phyloP scores from a whole-genome alignment of 2,329 filamentous ascomycete genomes.

The Cyphellophora europaea region DNA sequence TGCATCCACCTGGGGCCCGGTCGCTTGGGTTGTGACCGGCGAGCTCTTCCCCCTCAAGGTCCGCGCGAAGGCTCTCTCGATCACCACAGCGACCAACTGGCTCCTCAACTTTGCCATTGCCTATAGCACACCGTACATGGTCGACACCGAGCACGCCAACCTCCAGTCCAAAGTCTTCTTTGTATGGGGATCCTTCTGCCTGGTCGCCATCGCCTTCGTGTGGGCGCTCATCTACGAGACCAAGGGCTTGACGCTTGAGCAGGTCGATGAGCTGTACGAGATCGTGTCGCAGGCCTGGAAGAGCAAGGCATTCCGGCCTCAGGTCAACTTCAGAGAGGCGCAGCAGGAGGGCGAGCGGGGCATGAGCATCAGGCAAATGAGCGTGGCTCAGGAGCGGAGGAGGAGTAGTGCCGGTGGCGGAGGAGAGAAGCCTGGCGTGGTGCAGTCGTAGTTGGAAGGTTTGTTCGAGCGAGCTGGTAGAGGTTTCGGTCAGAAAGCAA shows the following conservation, averaged over 20 bases:
- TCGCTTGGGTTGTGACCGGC: constrained; percentile 35
- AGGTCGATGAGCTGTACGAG: constrained; percentile 49
- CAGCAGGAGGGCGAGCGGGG: constrained; percentile 1
- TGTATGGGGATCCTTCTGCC: constrained; percentile 55
- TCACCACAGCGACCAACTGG: constrained; percentile 28
- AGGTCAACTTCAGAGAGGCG: constrained; percentile 33
- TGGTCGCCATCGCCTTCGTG: constrained; percentile 16
- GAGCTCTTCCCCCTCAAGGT: constrained; percentile 32
- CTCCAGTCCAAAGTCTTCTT: constrained; percentile 57
- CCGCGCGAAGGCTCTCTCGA: constrained; percentile 24
- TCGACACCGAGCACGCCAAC: constrained; percentile 10
- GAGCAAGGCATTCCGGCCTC: constrained; percentile 40
- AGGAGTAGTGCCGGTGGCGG: background rate
- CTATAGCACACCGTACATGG: constrained; percentile 21
- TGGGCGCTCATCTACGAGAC: constrained; percentile 24
- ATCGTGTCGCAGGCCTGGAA: constrained; percentile 52
- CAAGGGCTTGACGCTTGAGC: constrained; percentile 8
- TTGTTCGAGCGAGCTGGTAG: too few species aligned
- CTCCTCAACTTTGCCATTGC: constrained; percentile 26
- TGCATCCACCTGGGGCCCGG: constrained; percentile 77
- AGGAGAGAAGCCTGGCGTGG: too few species aligned
- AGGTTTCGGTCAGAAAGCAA: too few species aligned
- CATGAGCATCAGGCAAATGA: constrained; percentile 3
- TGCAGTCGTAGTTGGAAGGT: too few species aligned
- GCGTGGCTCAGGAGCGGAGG: constrained; percentile 3